Evolutionary conservation across 148 eudicot species (phyloP), one percentile per base, ranked within the genome.

Genomic region (Gaultheria prostrata): DNA sequence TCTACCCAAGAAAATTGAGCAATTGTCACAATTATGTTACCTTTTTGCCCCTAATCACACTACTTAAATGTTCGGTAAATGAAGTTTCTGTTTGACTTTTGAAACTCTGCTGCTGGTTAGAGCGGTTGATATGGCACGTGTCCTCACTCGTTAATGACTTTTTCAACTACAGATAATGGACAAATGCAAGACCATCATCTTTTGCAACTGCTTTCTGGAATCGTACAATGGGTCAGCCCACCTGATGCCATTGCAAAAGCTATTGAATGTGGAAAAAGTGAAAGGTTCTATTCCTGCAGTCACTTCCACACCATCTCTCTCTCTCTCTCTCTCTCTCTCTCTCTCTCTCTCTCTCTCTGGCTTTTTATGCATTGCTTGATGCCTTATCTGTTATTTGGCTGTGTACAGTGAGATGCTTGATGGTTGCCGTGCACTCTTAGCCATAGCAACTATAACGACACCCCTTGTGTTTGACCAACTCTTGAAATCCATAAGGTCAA

Each of bases 341-440:
- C 15, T 59, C 82, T 30, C 32, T 35, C 24, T 75, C 78, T 30
- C 30, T 32, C 28, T 56, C 80, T 74, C 14, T 56, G 21, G 81
- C 51, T 9, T 84, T 49, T 54, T 39, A 57, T 70, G 57, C 67
- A 28, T 54, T 80, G 24, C 50, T 81, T 80, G 79, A 49, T 84
- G 71, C 67, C 79, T 76, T 83, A 50, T 32, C 82, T 84, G 28
- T 83, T 28, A 39, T 20, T 65, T 80, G 71, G 6, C 45, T 48
- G 80, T 83, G 59, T 85, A 78, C 91, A 97, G 98, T 92, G 98
- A 97, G 93, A 88, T 97, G 93, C 95, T 97, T 85, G 99, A 97
- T 92, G 99, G 98, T 74, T 97, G 99, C 83, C 98, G 99, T 81
- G 96, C 98, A 82, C 89, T 97, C 82, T 81, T 95, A 86, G 91